A percentile compares a stretch with the other conserved stretches of the same genome.
Evolutionary conservation across 2,329 filamentous ascomycete species (phyloP).

Genomic region (Escovopsis sp.): DNA sequence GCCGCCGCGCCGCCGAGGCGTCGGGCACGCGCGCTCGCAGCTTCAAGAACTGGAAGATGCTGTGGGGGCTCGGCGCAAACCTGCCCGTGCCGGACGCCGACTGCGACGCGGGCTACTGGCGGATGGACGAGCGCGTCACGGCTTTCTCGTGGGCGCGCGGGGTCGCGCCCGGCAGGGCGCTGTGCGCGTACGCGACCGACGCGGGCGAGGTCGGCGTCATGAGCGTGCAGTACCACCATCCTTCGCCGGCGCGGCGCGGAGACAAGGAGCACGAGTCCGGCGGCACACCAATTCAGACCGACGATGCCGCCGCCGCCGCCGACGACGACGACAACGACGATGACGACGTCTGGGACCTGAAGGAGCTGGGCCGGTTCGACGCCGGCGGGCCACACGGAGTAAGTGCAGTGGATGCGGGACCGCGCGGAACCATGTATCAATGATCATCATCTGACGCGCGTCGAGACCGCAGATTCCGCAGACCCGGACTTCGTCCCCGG

Average conservation of each 20-base stretch:
- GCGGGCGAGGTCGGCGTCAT: constrained; percentile 35
- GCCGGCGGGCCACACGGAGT: constrained; percentile 30
- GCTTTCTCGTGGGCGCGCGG: constrained; percentile 39
- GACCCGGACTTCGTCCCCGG: constrained; percentile 36
- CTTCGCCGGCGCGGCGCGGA: constrained; percentile 4
- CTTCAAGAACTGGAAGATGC: constrained; percentile 35
- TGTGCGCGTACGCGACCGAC: constrained; percentile 40
- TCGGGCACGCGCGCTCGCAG: constrained; percentile 21
- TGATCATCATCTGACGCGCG: not conserved
- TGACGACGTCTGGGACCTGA: constrained; percentile 32
- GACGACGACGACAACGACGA: constrained; percentile 6
- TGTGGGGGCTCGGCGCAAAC: constrained; percentile 41
- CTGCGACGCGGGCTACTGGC: constrained; percentile 16
- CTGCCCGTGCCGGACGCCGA: constrained; percentile 31
- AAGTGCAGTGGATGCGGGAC: not conserved
- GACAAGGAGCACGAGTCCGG: no score
- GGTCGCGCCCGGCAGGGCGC: constrained; percentile 23
- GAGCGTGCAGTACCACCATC: constrained; percentile 26
- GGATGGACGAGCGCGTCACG: constrained; percentile 30
- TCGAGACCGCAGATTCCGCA: constrained; percentile 15
- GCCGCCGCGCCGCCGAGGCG: constrained; percentile 11
- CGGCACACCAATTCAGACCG: no score
- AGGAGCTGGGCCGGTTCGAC: constrained; percentile 34
- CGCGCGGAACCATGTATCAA: no score
- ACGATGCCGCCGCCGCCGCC: no score